These are phyloP conservation scores for Hansenula lynferdii DNA, from an alignment of 1,139 yeast species.

Conservation along the genomic window DNA sequence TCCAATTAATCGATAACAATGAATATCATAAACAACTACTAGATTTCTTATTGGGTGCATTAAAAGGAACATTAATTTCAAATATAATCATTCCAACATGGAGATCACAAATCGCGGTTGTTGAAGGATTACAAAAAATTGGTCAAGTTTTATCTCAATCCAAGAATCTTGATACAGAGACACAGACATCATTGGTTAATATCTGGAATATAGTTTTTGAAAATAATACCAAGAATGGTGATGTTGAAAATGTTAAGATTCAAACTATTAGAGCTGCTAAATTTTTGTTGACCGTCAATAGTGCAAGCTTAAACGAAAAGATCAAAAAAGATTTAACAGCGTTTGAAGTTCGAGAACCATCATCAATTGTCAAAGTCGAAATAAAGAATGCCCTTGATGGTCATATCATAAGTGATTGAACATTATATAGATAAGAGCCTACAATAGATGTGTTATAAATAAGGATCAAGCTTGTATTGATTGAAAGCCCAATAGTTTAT, in stretches of 20 bases:
- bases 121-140: slow-evolving; percentile 31
- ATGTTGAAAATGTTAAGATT: slow-evolving; percentile 60
- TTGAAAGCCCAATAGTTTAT: too few species aligned
- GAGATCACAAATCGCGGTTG: slow-evolving; percentile 48
- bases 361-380: slow-evolving; percentile 35
- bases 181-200: slow-evolving; percentile 9
- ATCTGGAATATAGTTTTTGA: slow-evolving; percentile 27
- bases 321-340: slow-evolving; percentile 26
- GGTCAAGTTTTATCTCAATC: slow-evolving; percentile 16
- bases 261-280: slow-evolving; percentile 39
- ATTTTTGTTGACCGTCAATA: slow-evolving; percentile 17
- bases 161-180: slow-evolving; percentile 2
- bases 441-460: too few species aligned
- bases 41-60: slow-evolving; percentile 17
- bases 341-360: slow-evolving; percentile 26
- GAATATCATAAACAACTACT: slow-evolving; percentile 13
- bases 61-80: slow-evolving; percentile 28
- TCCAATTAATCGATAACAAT: slow-evolving; percentile 17
- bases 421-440: too few species aligned
- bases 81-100: slow-evolving; percentile 44
- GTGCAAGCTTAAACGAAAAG: slow-evolving; percentile 8
- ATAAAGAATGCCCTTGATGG: slow-evolving; percentile 27
- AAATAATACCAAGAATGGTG: slow-evolving; percentile 37
- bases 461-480: too few species aligned
- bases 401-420: too few species aligned